Percentiles rank a stretch among this genome's conserved stretches.
phyloP scores from a whole-genome alignment of 139 green algal species.

The Chlamydomonas incerta region DNA sequence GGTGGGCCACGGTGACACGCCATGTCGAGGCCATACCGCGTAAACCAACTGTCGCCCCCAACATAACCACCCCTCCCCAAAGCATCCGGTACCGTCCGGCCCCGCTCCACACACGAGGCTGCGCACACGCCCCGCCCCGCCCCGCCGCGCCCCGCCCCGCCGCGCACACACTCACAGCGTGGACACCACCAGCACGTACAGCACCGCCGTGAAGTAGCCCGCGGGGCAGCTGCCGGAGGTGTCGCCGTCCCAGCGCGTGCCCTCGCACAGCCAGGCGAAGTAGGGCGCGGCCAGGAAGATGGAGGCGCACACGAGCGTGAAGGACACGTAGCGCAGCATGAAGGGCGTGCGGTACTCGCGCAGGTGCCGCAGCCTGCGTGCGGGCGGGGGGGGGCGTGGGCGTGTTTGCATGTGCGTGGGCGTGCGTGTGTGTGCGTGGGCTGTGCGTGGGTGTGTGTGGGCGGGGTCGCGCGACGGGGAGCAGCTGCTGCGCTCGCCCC shows the following conservation, averaged over 20 bases:
- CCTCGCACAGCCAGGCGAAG: slow-evolving; percentile 12
- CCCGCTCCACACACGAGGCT: no score
- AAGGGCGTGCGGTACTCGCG: slow-evolving; percentile 35
- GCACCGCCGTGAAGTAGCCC: slow-evolving; percentile 20
- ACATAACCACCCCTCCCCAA: no score
- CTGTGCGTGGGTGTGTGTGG: background rate
- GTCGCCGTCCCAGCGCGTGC: slow-evolving; percentile 2
- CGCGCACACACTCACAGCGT: slow-evolving; percentile 20
- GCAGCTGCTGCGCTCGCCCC: no score
- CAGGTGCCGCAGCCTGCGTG: slow-evolving; percentile 4
- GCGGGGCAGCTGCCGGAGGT: slow-evolving; percentile 17
- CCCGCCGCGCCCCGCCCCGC: background rate
- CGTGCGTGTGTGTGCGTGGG: no score
- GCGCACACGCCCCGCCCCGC: background rate
- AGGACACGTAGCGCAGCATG: slow-evolving; percentile 39
- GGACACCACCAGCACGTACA: slow-evolving; percentile 27
- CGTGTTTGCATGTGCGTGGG: background rate
- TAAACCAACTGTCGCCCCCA: no score
- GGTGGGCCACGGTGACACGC: no score
- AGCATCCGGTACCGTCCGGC: no score
- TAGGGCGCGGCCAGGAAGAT: slow-evolving; percentile 25
- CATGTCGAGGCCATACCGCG: no score
- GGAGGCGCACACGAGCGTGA: slow-evolving; percentile 16
- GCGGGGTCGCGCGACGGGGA: no score
- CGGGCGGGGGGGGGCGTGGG: background rate